A percentile compares a stretch with the other conserved stretches of the same genome.
Evolutionary conservation across 768 basidiomycete species (phyloP).

Genomic region (Punctularia strigosozonata): DNA sequence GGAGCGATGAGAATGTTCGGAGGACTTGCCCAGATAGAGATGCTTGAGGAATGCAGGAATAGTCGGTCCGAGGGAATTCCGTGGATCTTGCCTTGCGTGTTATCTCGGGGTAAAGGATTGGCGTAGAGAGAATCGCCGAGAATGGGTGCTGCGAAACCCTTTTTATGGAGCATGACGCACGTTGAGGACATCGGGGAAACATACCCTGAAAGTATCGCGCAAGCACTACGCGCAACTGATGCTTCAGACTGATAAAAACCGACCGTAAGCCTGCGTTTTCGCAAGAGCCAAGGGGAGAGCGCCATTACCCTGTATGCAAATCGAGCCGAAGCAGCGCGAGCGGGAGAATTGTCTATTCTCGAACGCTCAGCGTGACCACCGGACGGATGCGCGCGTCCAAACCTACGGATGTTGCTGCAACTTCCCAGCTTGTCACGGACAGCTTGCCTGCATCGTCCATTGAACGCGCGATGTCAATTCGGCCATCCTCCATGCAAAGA

Average conservation of each 20-base stretch:
- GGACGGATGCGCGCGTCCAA: background rate
- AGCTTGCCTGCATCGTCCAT: conserved; percentile 16
- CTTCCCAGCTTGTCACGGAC: conserved; percentile 45
- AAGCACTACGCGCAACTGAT: conserved; percentile 59
- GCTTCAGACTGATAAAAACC: too few relatives aligned
- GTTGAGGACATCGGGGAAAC: conserved; percentile 3
- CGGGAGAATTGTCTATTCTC: conserved; percentile 16
- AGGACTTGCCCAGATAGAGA: conserved; percentile 41
- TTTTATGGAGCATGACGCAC: background rate
- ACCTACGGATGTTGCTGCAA: conserved; percentile 47
- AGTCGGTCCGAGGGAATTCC: conserved; percentile 25
- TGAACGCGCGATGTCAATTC: background rate
- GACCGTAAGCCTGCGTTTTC: too few relatives aligned
- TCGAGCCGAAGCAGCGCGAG: conserved; percentile 45
- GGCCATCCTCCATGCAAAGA: background rate
- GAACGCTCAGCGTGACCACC: background rate
- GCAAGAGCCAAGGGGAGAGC: too few relatives aligned
- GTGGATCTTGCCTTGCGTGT: background rate
- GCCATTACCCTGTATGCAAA: conserved; percentile 50
- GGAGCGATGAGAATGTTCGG: background rate
- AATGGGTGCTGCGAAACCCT: conserved; percentile 39
- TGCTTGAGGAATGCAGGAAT: conserved; percentile 48
- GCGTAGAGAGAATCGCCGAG: conserved; percentile 50
- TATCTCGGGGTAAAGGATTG: conserved; percentile 13
- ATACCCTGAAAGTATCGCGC: conserved; percentile 37